phyloP scores from a whole-genome alignment of 768 basidiomycete genomes.

The Suillus plorans region DNA sequence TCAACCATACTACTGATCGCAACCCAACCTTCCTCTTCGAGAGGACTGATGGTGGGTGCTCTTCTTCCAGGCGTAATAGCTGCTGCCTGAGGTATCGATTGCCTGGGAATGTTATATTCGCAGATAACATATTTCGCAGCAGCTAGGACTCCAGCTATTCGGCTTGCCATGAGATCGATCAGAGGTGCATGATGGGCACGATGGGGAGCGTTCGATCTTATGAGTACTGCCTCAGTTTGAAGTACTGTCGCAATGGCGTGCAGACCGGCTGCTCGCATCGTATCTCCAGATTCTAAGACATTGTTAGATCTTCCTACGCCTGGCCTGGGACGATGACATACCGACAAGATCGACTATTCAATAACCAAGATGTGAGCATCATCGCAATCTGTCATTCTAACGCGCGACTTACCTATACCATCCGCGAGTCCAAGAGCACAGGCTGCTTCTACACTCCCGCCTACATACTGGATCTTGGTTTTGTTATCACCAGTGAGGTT shows the following conservation, averaged over 20 bases:
- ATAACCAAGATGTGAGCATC: conserved; percentile 8
- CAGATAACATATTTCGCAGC: conserved; percentile 85
- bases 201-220: conserved; percentile 71
- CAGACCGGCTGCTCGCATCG: conserved; percentile 97
- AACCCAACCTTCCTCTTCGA: conserved; percentile 87
- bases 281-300: conserved; percentile 89
- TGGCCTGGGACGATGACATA: conserved; percentile 55
- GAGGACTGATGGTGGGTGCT: conserved; percentile 82
- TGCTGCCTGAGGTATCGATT: conserved; percentile 58
- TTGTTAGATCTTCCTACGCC: background rate
- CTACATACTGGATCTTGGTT: conserved; percentile 92
- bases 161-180: conserved; percentile 68
- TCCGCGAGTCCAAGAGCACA: conserved; percentile 96
- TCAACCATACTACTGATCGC: conserved; percentile 93
- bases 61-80: conserved; percentile 83
- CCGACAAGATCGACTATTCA: conserved; percentile 77
- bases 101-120: conserved; percentile 86
- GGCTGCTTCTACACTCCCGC: conserved; percentile 97
- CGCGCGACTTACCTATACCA: conserved; percentile 73
- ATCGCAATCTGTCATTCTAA: conserved; percentile 1
- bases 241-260: conserved; percentile 91
- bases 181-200: conserved; percentile 62
- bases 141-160: conserved; percentile 91
- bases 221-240: conserved; percentile 87
- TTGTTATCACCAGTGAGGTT: conserved; percentile 51